Conservation (phyloP, 2,329 filamentous ascomycete genomes). For the Alternaria rosae region DNA sequence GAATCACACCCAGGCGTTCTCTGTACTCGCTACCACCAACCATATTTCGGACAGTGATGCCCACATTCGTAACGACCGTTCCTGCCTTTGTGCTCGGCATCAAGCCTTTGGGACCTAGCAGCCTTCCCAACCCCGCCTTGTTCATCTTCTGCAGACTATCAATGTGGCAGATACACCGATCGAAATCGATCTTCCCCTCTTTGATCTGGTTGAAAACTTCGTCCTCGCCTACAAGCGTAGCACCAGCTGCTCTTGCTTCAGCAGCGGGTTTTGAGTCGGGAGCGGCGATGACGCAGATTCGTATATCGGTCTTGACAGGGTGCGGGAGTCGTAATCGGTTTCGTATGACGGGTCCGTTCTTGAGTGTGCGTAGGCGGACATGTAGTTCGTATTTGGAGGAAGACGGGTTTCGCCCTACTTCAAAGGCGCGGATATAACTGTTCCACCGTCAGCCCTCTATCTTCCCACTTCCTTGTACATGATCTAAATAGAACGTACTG, state of each 20-base stretch:
- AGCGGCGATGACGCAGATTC: constrained; percentile 90
- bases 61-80: constrained; percentile 85
- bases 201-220: constrained; percentile 82
- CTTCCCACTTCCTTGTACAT: neutral
- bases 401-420: constrained; percentile 81
- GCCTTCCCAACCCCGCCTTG: constrained; percentile 79
- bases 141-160: constrained; percentile 79
- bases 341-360: constrained; percentile 85
- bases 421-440: constrained; percentile 88
- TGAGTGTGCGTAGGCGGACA: constrained; percentile 81
- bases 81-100: constrained; percentile 92
- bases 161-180: constrained; percentile 84
- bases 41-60: constrained; percentile 77
- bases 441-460: neutral
- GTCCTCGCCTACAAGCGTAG: constrained; percentile 83
- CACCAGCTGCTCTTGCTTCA: constrained; percentile 79
- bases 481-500: constrained; percentile 61
- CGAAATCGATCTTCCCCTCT: constrained; percentile 82
- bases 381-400: constrained; percentile 87
- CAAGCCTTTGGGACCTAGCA: constrained; percentile 86
- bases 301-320: constrained; percentile 85
- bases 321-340: constrained; percentile 89
- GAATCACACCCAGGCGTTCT: constrained; percentile 82
- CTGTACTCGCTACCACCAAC: constrained; percentile 86
- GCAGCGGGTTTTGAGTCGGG: constrained; percentile 76